These are phyloP conservation scores for Pestalotiopsis sp. DNA, from an alignment of 2,329 filamentous ascomycete species.

Conservation along the genomic window DNA sequence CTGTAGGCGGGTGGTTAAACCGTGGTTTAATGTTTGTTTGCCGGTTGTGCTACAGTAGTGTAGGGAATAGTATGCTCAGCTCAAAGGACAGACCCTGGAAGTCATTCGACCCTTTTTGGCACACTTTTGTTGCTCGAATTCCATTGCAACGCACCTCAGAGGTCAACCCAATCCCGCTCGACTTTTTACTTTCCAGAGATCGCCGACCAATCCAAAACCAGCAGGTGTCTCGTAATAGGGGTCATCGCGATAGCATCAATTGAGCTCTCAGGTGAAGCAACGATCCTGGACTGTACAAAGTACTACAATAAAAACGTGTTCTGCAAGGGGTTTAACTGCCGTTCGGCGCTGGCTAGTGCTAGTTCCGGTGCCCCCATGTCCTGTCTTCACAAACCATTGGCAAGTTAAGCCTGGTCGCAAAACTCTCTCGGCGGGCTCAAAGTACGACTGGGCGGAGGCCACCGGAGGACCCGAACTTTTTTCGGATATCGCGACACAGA, in stretches of 20 bases:
- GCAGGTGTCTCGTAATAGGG: not conserved
- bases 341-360: not conserved
- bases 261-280: not conserved
- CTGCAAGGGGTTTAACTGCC: not conserved
- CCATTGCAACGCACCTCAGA: no score
- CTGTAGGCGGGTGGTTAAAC: not conserved
- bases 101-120: not conserved
- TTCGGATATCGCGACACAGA: not conserved
- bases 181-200: not conserved
- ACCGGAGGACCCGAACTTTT: not conserved
- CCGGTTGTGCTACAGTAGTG: not conserved
- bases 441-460: not conserved
- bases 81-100: not conserved
- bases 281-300: not conserved
- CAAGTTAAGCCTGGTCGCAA: not conserved
- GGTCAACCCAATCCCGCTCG: no score
- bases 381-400: not conserved
- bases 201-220: not conserved
- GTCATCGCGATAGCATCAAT: not conserved
- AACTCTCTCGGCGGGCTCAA: not conserved
- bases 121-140: not conserved
- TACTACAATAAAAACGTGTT: not conserved
- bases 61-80: not conserved
- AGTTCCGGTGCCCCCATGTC: not conserved
- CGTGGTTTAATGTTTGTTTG: no score